Percentiles rank a stretch among this genome's conserved stretches.
Evolutionary conservation across 2,329 filamentous ascomycete species (phyloP).

Genomic region (Coniochaeta ligniaria): DNA sequence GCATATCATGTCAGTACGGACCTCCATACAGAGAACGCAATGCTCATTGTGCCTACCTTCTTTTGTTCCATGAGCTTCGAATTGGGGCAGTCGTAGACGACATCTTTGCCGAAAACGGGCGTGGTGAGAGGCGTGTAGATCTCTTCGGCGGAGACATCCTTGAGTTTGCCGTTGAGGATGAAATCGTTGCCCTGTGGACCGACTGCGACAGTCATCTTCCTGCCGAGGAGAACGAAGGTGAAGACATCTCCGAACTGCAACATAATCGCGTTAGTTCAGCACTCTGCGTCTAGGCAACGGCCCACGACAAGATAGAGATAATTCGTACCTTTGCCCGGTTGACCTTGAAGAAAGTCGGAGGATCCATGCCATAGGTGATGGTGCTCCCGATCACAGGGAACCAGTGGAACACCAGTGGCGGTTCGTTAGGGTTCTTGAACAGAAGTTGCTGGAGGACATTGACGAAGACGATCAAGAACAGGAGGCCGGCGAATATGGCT

Average conservation of each 20-base stretch:
- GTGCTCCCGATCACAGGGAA: slow-evolving; percentile 84
- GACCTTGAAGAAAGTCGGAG: slow-evolving; percentile 76
- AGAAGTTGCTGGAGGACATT: slow-evolving; percentile 78
- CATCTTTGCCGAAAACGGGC: slow-evolving; percentile 64
- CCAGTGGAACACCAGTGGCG: slow-evolving; percentile 75
- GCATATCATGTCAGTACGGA: not conserved
- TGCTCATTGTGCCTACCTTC: slow-evolving; percentile 43
- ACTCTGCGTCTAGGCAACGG: slow-evolving; percentile 3
- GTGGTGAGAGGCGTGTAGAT: slow-evolving; percentile 44
- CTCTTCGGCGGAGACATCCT: slow-evolving; percentile 46
- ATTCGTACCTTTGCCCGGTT: slow-evolving; percentile 56
- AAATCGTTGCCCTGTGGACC: slow-evolving; percentile 47
- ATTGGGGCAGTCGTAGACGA: slow-evolving; percentile 81
- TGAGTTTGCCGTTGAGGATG: slow-evolving; percentile 46
- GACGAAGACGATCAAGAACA: slow-evolving; percentile 56
- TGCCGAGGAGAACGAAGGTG: slow-evolving; percentile 45
- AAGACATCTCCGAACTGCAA: slow-evolving; percentile 43
- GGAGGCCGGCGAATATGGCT: slow-evolving; percentile 31
- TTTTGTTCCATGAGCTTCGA: slow-evolving; percentile 85
- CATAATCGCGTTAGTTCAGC: not conserved
- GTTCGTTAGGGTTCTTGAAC: slow-evolving; percentile 74
- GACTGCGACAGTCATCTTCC: slow-evolving; percentile 41
- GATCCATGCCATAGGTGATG: slow-evolving; percentile 90
- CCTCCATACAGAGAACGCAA: not conserved
- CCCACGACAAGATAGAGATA: not conserved